phyloP scores from a whole-genome alignment of 176 grass and related monocot species.

The Cocos nucifera region DNA sequence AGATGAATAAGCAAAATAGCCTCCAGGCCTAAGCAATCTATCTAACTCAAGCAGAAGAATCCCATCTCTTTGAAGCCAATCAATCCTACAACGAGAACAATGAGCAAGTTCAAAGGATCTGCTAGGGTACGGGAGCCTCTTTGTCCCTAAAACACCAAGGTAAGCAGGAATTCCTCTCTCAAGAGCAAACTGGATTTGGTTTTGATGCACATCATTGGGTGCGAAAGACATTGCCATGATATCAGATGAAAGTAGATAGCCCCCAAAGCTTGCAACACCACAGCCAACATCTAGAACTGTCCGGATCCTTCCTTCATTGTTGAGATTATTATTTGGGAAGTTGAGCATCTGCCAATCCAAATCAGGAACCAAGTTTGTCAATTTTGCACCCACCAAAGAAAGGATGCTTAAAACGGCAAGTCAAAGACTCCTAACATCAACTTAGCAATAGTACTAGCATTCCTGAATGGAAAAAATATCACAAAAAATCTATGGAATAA shows the following conservation, averaged over 20 bases:
- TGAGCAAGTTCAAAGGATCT: slow-evolving; percentile 96
- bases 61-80: slow-evolving; percentile 96
- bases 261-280: slow-evolving; percentile 96
- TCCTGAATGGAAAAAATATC: no score
- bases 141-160: slow-evolving; percentile 96
- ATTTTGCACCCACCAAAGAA: background rate
- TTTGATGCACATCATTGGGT: slow-evolving; percentile 99
- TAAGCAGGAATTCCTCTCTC: slow-evolving; percentile 97
- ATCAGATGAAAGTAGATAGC: slow-evolving; percentile 90
- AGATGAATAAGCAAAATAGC: slow-evolving; percentile 97
- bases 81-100: slow-evolving; percentile 94
- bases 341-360: slow-evolving; percentile 66
- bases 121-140: slow-evolving; percentile 91
- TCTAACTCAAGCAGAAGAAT: slow-evolving; percentile 93
- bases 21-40: slow-evolving; percentile 89
- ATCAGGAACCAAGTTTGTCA: background rate
- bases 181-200: slow-evolving; percentile 98
- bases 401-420: background rate
- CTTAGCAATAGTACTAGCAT: no score
- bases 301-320: slow-evolving; percentile 85
- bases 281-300: slow-evolving; percentile 95
- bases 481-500: no score
- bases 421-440: no score
- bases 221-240: slow-evolving; percentile 94
- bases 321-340: slow-evolving; percentile 74